Conservation (phyloP, 169 alveolate species). For the Plasmodium vinckei region DNA sequence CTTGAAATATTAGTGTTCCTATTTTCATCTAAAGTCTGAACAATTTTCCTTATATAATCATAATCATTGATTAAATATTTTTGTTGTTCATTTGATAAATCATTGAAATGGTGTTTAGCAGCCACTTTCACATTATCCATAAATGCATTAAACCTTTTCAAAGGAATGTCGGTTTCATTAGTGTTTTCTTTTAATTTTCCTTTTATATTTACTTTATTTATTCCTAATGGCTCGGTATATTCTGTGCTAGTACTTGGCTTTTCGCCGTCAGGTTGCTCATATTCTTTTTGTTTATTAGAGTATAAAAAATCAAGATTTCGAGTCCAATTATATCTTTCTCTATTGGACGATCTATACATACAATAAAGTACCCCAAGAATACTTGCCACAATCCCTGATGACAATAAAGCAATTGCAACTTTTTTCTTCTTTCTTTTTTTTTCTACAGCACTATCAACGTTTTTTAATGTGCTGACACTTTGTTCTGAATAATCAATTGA, state of each 20-base stretch:
- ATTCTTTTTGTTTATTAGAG: too few species aligned
- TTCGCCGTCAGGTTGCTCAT: slow-evolving; percentile 29
- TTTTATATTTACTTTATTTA: slow-evolving; percentile 46
- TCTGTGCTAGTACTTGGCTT: slow-evolving; percentile 31
- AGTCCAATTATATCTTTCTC: too few species aligned
- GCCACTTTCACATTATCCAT: slow-evolving; percentile 41
- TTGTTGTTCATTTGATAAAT: slow-evolving; percentile 25
- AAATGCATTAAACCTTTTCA: slow-evolving; percentile 38
- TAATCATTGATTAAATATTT: slow-evolving; percentile 9
- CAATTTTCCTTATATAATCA: slow-evolving; percentile 32
- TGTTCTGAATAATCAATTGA: background rate
- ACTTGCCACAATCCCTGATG: slow-evolving; percentile 21
- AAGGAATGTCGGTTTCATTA: slow-evolving; percentile 24
- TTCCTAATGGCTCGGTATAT: slow-evolving; percentile 46
- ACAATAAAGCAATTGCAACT: slow-evolving; percentile 25
- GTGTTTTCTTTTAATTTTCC: slow-evolving; percentile 36
- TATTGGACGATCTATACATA: background rate
- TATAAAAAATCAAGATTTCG: too few species aligned
- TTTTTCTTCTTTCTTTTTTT: slow-evolving; percentile 10
- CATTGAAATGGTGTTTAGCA: slow-evolving; percentile 3
- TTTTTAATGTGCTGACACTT: background rate
- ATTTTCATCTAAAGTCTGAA: slow-evolving; percentile 30
- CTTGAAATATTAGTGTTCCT: slow-evolving; percentile 17
- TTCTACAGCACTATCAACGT: slow-evolving; percentile 9
- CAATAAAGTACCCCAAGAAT: slow-evolving; percentile 40